Percentiles rank a stretch among this genome's conserved stretches.
These are phyloP conservation scores for Phytopythium helicoides DNA, from an alignment of 352 stramenopile species.

Conservation along the genomic window DNA sequence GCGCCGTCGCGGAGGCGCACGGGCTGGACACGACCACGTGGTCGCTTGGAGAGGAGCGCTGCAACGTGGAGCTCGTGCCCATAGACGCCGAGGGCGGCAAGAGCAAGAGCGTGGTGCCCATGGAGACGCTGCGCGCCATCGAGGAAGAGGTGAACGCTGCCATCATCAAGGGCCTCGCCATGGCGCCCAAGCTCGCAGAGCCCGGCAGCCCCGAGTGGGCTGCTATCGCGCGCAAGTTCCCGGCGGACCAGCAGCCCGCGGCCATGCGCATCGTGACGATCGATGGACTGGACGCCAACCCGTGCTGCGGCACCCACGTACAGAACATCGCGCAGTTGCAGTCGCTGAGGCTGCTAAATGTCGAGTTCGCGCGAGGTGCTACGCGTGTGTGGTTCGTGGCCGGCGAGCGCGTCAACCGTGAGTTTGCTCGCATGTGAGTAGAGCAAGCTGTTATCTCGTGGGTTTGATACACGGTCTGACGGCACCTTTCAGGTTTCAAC, in stretches of 20 bases:
- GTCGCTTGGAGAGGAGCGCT: constrained; percentile 62
- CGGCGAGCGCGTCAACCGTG: constrained; percentile 71
- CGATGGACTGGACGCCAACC: constrained; percentile 79
- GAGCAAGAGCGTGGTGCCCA: constrained; percentile 28
- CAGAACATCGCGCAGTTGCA: constrained; percentile 65
- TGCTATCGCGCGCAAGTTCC: constrained; percentile 60
- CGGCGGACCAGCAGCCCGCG: constrained; percentile 48
- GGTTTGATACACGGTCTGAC: neutral
- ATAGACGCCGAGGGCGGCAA: constrained; percentile 9
- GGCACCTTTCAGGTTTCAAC: constrained; percentile 34
- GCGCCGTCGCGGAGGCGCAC: constrained; percentile 74
- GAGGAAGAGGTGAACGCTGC: constrained; percentile 75
- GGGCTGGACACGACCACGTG: constrained; percentile 80
- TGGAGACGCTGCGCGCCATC: constrained; percentile 44
- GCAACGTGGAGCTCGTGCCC: constrained; percentile 81
- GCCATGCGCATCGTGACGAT: constrained; percentile 84
- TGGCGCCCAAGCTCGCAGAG: constrained; percentile 55
- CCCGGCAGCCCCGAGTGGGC: constrained; percentile 55
- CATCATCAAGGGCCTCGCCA: constrained; percentile 55
- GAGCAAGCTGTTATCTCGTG: neutral
- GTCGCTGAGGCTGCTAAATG: constrained; percentile 71
- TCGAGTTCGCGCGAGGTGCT: constrained; percentile 59
- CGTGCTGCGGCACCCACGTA: constrained; percentile 89
- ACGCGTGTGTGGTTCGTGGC: constrained; percentile 85
- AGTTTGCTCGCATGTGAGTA: constrained; percentile 73